These are phyloP conservation scores for Crithidia fasciculata DNA, from an alignment of 208 protist genomes.

Conservation along the genomic window DNA sequence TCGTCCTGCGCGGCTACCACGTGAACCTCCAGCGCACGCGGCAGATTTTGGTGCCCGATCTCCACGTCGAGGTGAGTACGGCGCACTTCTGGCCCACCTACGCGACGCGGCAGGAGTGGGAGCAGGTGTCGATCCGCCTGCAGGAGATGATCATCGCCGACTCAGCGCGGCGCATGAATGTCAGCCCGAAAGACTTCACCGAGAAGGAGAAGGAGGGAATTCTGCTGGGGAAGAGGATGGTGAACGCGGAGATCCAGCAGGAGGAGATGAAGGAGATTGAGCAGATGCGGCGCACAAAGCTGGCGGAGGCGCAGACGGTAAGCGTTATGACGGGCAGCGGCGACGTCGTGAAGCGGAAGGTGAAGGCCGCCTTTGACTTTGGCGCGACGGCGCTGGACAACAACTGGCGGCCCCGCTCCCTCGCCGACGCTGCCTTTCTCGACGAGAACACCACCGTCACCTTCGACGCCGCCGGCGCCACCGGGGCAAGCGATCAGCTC, in stretches of 20 bases:
- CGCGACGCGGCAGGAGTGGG: conserved; percentile 98
- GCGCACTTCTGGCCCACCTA: conserved; percentile 99
- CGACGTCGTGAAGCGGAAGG: conserved; percentile 79
- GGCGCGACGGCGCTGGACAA: conserved; percentile 60
- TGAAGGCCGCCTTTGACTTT: conserved; percentile 89
- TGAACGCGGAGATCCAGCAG: conserved; percentile 97
- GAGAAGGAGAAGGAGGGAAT: conserved; percentile 99
- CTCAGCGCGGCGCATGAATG: conserved; percentile 99
- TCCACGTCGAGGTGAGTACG: conserved; percentile 95
- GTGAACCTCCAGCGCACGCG: conserved; percentile 97
- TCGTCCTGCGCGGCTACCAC: conserved; percentile 99
- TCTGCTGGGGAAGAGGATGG: conserved; percentile 99
- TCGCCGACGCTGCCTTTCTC: conserved; percentile 80
- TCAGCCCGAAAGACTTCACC: conserved; percentile 99
- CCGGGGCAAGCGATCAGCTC: conserved; percentile 83
- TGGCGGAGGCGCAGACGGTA: conserved; percentile 66
- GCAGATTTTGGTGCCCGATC: conserved; percentile 97
- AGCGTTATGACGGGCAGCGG: conserved; percentile 65
- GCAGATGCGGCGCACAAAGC: conserved; percentile 92
- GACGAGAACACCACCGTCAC: conserved; percentile 70
- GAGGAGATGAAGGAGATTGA: conserved; percentile 99
- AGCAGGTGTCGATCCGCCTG: conserved; percentile 97
- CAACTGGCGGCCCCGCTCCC: conserved; percentile 85
- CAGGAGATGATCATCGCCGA: conserved; percentile 99
- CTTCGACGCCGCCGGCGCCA: conserved; percentile 62